phyloP scores from a whole-genome alignment of 257 asterid genomes.

The Lycium ferocissimum region DNA sequence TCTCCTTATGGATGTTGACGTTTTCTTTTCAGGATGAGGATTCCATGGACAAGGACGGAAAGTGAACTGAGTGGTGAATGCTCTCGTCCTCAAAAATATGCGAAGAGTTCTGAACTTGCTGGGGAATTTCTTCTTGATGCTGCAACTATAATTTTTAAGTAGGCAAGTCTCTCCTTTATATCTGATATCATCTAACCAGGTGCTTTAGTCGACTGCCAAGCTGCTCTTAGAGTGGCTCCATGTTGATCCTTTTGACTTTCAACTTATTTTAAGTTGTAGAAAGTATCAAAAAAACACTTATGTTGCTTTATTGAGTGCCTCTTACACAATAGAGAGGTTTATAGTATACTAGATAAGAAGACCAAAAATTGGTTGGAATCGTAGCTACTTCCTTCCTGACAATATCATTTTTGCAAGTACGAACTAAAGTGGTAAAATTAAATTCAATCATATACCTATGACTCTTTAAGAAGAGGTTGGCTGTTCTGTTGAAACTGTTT shows the following conservation, averaged over 20 bases:
- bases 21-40: constrained; percentile 82
- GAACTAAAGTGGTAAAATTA: not conserved
- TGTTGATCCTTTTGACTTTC: constrained; percentile 7
- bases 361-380: not conserved
- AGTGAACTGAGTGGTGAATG: constrained; percentile 89
- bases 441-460: not conserved
- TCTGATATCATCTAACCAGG: constrained; percentile 17
- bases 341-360: not conserved
- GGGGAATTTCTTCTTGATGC: constrained; percentile 99
- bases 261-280: not conserved
- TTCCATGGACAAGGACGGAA: constrained; percentile 95
- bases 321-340: constrained; percentile 11
- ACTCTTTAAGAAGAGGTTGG: not conserved
- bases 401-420: not conserved
- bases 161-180: constrained; percentile 61
- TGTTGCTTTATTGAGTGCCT: not conserved
- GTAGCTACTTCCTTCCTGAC: constrained; percentile 1
- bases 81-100: constrained; percentile 98
- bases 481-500: not conserved
- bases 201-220: not conserved
- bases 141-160: constrained; percentile 95
- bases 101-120: constrained; percentile 99
- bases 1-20: constrained; percentile 13
- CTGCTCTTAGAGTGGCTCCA: not conserved
- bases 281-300: not conserved